Evolutionary conservation across 1,139 yeast genomes (phyloP).

Genomic region (Lodderomyces metapsilosis): DNA sequence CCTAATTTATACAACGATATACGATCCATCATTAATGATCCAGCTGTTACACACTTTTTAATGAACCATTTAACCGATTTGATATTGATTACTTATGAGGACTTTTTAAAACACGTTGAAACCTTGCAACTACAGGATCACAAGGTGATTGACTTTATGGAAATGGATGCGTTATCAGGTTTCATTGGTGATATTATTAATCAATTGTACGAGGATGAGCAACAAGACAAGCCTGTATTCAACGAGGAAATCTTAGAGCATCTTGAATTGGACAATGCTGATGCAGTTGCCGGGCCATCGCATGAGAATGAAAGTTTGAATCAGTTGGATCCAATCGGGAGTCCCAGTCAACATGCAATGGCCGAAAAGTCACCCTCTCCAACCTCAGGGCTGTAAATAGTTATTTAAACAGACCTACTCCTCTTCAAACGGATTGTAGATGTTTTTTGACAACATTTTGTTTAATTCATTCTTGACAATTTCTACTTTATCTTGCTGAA

Average conservation of each 20-base stretch:
- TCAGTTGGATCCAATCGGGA: background rate
- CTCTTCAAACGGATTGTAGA: slow-evolving; percentile 81
- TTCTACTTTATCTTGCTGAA: slow-evolving; percentile 73
- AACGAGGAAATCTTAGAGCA: slow-evolving; percentile 24
- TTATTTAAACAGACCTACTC: slow-evolving; percentile 43
- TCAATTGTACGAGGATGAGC: slow-evolving; percentile 22
- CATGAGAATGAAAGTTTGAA: background rate
- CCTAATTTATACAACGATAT: slow-evolving; percentile 58
- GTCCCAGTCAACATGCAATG: background rate
- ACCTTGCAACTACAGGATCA: slow-evolving; percentile 17
- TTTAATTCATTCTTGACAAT: slow-evolving; percentile 77
- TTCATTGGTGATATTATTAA: slow-evolving; percentile 30
- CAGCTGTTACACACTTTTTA: slow-evolving; percentile 29
- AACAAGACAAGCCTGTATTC: slow-evolving; percentile 14
- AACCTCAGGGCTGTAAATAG: slow-evolving; percentile 20
- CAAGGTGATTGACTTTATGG: slow-evolving; percentile 44
- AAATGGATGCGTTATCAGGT: slow-evolving; percentile 53
- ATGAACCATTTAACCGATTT: slow-evolving; percentile 32
- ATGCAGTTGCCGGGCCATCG: background rate
- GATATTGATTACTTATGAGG: slow-evolving; percentile 32
- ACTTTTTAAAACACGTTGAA: slow-evolving; percentile 22
- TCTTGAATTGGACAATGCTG: slow-evolving; percentile 3
- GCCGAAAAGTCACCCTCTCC: slow-evolving; percentile 10
- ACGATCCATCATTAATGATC: slow-evolving; percentile 43
- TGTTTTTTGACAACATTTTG: slow-evolving; percentile 71